Evolutionary conservation across 164 flowering plant species (phyloP).

Genomic region (Tetracentron sinense): DNA sequence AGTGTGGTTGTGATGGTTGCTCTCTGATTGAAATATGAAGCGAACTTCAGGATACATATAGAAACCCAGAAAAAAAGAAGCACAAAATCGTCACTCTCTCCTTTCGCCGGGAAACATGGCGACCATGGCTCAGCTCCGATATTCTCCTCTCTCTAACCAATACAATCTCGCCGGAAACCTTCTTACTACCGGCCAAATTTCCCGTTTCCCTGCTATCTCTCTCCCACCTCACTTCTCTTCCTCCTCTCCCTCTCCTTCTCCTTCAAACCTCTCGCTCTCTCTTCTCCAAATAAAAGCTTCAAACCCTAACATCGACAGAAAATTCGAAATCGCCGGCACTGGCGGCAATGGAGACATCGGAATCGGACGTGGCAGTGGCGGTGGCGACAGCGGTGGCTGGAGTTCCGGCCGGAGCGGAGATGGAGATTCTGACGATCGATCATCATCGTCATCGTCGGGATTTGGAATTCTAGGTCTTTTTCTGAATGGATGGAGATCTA

Average conservation of each 20-base stretch:
- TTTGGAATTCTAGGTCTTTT: slow-evolving; percentile 45
- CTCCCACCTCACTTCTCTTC: too few relatives aligned
- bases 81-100: too few relatives aligned
- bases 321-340: slow-evolving; percentile 9
- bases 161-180: too few relatives aligned
- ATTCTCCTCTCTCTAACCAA: too few relatives aligned
- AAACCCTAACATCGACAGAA: background rate
- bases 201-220: too few relatives aligned
- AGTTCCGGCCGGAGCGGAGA: slow-evolving; percentile 4
- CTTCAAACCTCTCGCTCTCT: background rate
- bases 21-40: too few relatives aligned
- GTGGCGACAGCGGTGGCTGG: slow-evolving; percentile 17
- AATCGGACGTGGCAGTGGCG: slow-evolving; percentile 5
- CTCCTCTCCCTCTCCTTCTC: slow-evolving; percentile 6
- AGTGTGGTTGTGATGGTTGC: too few relatives aligned
- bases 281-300: background rate
- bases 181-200: too few relatives aligned
- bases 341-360: slow-evolving; percentile 2
- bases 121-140: too few relatives aligned
- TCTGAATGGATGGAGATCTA: slow-evolving; percentile 54
- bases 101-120: too few relatives aligned
- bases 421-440: slow-evolving; percentile 15
- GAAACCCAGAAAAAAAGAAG: too few relatives aligned
- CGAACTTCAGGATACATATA: too few relatives aligned
- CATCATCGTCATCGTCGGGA: slow-evolving; percentile 5